Base-by-base conservation (phyloP, 2,329 filamentous ascomycete species). In the Elsinoe batatas region DNA sequence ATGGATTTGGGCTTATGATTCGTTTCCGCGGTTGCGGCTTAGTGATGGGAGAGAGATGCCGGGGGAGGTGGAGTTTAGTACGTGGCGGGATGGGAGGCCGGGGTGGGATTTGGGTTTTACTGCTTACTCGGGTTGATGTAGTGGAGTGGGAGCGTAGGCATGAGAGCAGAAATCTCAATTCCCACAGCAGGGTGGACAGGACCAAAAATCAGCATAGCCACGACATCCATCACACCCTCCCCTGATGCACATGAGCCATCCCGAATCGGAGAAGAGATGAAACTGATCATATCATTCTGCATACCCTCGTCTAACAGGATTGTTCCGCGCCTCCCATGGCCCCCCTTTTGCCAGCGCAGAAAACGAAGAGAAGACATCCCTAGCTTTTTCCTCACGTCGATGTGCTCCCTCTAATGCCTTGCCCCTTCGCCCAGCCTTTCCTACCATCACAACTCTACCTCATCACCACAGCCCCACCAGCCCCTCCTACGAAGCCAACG, bases 41-140 rank as follows among this genome's bases (percentile, higher is more conserved):
- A 67, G 65, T n/a, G 65, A 73, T 62, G 75, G 75, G 1, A 65
- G 61, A 6, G 73, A 74, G 56, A 76, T 77, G 75, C 72, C 73
- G 1, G 75, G 75, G 2, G 58, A 63, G n/a, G 68, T 71, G 4
- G 60, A 62, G 1, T 70, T 76, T 55, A 61, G 63, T 59, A 63
- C 62, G 57, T 69, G 67, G 67, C 58, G 66, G 58, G 63, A 62
- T 57, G 65, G 61, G 3, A 57, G 64, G 56, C 67, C 67, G 35
- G 61, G 62, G 37, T 69, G 64, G 61, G 60, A 64, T 32, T 56
- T 65, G 53, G 53, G 20, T 1, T 54, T 54, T 54, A 43, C n/a
- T 36, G 51, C 18, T 12, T 54, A 54, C 26, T 42, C 36, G 18
- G 44, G 44, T 2, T 44, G 7, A 30, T 22, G 12, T n/a, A n/a